Conservation (phyloP, 2,329 filamentous ascomycete species). For the Cladosporium sp. region DNA sequence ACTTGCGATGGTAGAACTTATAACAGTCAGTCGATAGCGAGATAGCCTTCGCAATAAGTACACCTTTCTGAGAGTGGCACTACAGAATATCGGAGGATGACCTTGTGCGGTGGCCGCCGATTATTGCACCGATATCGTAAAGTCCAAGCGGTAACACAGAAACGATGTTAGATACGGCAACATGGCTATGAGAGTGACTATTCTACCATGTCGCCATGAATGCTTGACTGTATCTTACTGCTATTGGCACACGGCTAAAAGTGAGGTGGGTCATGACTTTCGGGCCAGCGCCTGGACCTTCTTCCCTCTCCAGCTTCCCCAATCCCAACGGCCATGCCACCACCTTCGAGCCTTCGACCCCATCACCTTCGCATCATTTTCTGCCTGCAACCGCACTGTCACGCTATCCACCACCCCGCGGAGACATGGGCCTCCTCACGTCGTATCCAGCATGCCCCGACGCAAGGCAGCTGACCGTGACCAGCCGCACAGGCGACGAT, state of each 20-base stretch:
- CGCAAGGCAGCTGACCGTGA: conserved; percentile 18
- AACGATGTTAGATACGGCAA: too few relatives aligned
- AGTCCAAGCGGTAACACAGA: too few relatives aligned
- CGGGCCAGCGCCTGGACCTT: conserved; percentile 6
- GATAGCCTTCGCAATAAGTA: too few relatives aligned
- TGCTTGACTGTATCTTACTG: background rate
- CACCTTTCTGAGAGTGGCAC: too few relatives aligned
- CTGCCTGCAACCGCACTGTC: background rate
- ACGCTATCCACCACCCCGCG: too few relatives aligned
- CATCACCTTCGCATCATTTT: conserved; percentile 1
- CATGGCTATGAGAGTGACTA: too few relatives aligned
- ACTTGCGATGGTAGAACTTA: background rate
- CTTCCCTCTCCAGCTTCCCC: background rate
- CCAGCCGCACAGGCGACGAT: conserved; percentile 23
- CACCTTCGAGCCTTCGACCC: background rate
- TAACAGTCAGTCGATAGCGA: too few relatives aligned
- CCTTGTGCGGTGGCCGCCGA: too few relatives aligned
- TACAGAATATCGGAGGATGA: too few relatives aligned
- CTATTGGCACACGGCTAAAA: conserved; percentile 3
- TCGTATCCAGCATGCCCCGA: conserved; percentile 11
- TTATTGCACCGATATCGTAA: too few relatives aligned
- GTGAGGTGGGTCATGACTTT: conserved; percentile 5
- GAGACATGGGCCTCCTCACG: conserved; percentile 9
- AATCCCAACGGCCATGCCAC: conserved; percentile 5
- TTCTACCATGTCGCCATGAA: background rate